A percentile compares a stretch with the other conserved stretches of the same genome.
Evolutionary conservation across 192 early-diverging fungal species (phyloP).

Genomic region (Podila verticillata): DNA sequence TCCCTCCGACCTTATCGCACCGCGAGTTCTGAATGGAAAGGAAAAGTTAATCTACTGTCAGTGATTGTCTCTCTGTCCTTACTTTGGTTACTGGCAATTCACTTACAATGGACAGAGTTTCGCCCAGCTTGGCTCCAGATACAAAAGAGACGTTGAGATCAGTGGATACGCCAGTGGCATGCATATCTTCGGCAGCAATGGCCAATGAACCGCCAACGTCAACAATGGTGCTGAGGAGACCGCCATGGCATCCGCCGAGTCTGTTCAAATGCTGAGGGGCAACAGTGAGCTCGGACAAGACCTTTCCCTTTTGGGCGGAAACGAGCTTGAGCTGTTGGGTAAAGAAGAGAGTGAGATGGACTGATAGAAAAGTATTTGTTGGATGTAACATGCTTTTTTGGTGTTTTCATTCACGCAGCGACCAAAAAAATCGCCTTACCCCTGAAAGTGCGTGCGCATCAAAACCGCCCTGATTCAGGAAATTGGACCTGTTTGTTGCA

Average conservation of each 20-base stretch:
- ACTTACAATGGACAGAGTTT: slow-evolving; percentile 57
- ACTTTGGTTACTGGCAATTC: not conserved
- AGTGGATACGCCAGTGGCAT: slow-evolving; percentile 64
- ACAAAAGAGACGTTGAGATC: slow-evolving; percentile 66
- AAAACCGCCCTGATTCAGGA: slow-evolving; percentile 28
- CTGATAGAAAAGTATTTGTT: too few relatives aligned
- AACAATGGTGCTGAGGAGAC: slow-evolving; percentile 61
- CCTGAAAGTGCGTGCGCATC: slow-evolving; percentile 44
- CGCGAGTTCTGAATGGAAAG: slow-evolving; percentile 48
- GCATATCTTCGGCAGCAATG: slow-evolving; percentile 58
- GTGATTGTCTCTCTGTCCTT: too few relatives aligned
- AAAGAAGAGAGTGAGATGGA: not conserved
- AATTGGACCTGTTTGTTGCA: slow-evolving; percentile 24
- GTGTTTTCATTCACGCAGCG: too few relatives aligned
- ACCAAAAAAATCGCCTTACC: slow-evolving; percentile 2
- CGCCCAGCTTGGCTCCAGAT: slow-evolving; percentile 54
- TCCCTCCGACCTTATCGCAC: slow-evolving; percentile 62
- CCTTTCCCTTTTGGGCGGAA: slow-evolving; percentile 39
- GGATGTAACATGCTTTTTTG: too few relatives aligned
- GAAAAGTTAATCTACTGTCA: not conserved
- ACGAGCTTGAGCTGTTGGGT: slow-evolving; percentile 50
- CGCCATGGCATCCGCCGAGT: slow-evolving; percentile 59
- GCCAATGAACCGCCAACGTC: slow-evolving; percentile 66
- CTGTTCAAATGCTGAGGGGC: slow-evolving; percentile 62
- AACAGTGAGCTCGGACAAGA: slow-evolving; percentile 54